Base-by-base conservation (phyloP, 208 protist species). In the Trypanosoma rangeli region DNA sequence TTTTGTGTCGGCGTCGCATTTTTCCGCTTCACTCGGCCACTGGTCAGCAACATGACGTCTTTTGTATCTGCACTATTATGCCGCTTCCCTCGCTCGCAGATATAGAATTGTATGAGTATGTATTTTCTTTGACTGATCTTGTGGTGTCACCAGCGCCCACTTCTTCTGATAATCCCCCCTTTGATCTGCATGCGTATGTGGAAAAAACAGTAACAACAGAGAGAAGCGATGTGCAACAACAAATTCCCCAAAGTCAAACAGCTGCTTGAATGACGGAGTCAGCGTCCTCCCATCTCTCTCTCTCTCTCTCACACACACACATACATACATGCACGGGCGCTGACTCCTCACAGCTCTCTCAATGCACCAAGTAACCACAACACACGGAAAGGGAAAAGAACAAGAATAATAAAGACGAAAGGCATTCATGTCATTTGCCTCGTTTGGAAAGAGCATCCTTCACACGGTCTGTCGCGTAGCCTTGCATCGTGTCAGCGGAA, bases 11-110 rank as follows among this genome's bases (percentile, higher is more conserved):
- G 69, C 9, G 80, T 68, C 26, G 62, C 71, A 53, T 76, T 83
- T 71, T 89, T 89, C 46, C 86, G 85, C 56, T 86, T 82, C 15
- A 94, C 84, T 37, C 86, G 83, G 50, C 89, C 89, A 69, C 82
- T 87, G 2, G 83, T 81, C 16, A 71, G 87, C 54, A 94, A 83
- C 89, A 94, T 94, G 0, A 12, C 35, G 15, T 29, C 64, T 69
- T 57, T 49, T 33, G 1, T 29, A 22, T 29, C 42, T 50, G 26
- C 46, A 56, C 61, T 53, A 56, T 59, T 64, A 49, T 59, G 31
- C 63, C 5, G 50, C 50, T 52, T 46, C 46, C n/a, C 2, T 65
- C 44, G 33, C 44, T 31, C 48, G 37, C 33, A 37, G 13, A 9
- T 39, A 61, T 24, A 61, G 15, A 46, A 16, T 9, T 46, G 42